phyloP scores from a whole-genome alignment of 2,329 filamentous ascomycete species.

The Nigrospora sphaerica region DNA sequence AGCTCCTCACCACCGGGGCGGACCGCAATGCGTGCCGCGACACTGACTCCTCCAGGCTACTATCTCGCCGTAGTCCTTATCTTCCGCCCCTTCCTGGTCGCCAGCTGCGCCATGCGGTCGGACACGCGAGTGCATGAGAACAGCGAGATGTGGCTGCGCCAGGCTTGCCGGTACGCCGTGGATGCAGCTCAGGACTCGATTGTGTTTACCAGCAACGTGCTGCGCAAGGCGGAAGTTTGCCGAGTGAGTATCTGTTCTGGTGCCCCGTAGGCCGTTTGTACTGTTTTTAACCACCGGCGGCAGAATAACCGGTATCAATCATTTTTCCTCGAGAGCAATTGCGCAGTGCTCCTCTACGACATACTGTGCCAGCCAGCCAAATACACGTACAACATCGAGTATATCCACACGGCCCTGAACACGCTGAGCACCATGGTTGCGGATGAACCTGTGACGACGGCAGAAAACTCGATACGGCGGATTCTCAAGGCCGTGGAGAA shows the following conservation, averaged over 20 bases:
- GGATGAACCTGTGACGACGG: conserved; percentile 10
- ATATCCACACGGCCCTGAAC: conserved; percentile 15
- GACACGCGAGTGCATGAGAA: background rate
- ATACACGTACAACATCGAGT: conserved; percentile 19
- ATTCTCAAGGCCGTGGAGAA: conserved; percentile 12
- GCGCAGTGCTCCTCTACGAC: conserved; percentile 20
- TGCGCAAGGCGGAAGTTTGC: conserved; percentile 6
- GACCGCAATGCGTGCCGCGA: no score
- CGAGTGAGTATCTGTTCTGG: conserved; percentile 2
- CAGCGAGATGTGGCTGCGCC: conserved; percentile 19
- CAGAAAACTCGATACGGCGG: conserved; percentile 10
- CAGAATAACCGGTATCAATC: conserved; percentile 10
- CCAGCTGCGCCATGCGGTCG: conserved; percentile 11
- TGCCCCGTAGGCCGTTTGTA: no score
- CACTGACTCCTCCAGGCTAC: conserved; percentile 5
- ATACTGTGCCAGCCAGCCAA: conserved; percentile 18
- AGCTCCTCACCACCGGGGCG: background rate
- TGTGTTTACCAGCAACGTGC: conserved; percentile 9
- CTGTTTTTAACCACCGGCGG: background rate
- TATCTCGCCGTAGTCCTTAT: conserved; percentile 14
- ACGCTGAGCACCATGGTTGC: conserved; percentile 15
- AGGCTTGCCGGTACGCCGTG: conserved; percentile 19
- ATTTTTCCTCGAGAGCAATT: conserved; percentile 21
- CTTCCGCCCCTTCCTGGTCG: conserved; percentile 17
- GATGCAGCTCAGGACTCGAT: conserved; percentile 21